phyloP scores from a whole-genome alignment of 2,329 filamentous ascomycete species.

The Phaeosphaeria sp. region DNA sequence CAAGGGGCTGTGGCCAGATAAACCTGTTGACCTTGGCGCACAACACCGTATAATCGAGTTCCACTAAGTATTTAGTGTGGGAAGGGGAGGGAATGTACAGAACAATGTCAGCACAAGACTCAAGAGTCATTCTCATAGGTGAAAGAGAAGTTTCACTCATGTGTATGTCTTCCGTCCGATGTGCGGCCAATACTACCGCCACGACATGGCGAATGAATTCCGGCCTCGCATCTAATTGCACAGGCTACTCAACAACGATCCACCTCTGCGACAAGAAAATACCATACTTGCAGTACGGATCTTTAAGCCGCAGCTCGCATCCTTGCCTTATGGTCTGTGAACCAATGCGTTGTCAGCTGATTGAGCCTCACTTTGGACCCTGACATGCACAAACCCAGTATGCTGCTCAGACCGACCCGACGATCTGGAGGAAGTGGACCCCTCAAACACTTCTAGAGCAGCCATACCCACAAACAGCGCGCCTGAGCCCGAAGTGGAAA shows the following conservation, averaged over 20 bases:
- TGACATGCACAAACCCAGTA: not conserved
- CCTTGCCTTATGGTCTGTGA: not conserved
- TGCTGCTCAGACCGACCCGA: not conserved
- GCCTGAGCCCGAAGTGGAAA: not conserved
- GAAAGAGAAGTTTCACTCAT: too few species aligned
- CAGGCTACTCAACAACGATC: not conserved
- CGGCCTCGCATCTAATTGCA: too few species aligned
- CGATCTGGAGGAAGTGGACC: not conserved
- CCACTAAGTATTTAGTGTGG: not conserved
- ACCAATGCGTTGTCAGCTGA: not conserved
- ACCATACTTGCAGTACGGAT: not conserved
- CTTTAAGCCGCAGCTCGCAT: not conserved
- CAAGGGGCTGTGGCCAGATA: not conserved
- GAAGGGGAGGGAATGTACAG: too few species aligned
- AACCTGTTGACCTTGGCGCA: not conserved
- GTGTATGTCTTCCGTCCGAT: too few species aligned
- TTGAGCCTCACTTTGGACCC: not conserved
- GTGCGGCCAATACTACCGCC: too few species aligned
- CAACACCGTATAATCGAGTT: not conserved
- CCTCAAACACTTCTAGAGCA: not conserved
- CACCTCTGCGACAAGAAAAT: not conserved
- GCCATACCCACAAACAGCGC: not conserved
- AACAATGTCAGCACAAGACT: too few species aligned
- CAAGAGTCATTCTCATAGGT: too few species aligned
- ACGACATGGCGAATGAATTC: too few species aligned